Conservation (phyloP, 2,329 filamentous ascomycete species). For the Ophiostoma sp. region DNA sequence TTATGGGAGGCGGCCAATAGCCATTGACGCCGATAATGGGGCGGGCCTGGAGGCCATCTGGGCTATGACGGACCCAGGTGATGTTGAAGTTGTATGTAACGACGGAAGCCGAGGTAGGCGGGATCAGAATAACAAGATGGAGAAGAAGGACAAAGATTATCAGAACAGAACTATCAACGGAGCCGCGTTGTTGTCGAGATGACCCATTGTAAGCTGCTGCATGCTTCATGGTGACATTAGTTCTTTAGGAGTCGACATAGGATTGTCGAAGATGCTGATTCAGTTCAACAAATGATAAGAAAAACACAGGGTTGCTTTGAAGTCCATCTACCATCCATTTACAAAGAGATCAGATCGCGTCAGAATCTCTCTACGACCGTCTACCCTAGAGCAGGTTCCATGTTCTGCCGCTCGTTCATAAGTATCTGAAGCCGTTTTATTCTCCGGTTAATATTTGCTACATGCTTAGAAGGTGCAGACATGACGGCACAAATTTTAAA, state of each 20-base stretch:
- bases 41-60: conserved; percentile 64
- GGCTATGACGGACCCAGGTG: conserved; percentile 69
- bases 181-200: background rate
- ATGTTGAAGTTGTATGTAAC: conserved; percentile 61
- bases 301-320: too few species aligned
- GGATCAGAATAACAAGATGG: background rate
- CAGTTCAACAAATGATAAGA: too few species aligned
- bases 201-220: background rate
- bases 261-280: background rate
- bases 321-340: background rate
- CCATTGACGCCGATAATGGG: conserved; percentile 74
- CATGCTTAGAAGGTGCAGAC: background rate
- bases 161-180: background rate
- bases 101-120: conserved; percentile 29
- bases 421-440: background rate
- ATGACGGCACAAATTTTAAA: background rate
- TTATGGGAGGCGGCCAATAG: conserved; percentile 69
- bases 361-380: background rate
- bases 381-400: background rate
- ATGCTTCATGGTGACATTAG: background rate
- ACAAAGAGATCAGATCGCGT: background rate
- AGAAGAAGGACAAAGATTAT: background rate
- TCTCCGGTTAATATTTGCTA: background rate
- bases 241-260: background rate
- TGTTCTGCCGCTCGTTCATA: background rate